Percentiles rank a stretch among this genome's conserved stretches.
phyloP scores from a whole-genome alignment of 2,329 filamentous ascomycete genomes.

The Sporothrix brasiliensis region DNA sequence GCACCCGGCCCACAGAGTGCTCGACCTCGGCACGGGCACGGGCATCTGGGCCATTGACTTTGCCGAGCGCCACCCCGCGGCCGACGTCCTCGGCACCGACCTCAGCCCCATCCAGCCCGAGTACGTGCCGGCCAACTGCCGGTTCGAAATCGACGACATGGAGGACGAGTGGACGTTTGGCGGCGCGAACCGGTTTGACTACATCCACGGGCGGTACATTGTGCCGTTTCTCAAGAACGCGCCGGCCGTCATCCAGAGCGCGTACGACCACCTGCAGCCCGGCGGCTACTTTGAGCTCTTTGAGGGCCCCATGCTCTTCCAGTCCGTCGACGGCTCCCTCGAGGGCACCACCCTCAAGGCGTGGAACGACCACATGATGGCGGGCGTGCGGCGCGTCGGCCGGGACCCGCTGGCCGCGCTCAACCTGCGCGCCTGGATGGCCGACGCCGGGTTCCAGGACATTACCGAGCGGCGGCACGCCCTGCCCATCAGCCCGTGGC shows the following conservation, averaged over 20 bases:
- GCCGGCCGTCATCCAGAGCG: slow-evolving; percentile 50
- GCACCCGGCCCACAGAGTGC: slow-evolving; percentile 20
- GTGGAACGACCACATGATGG: slow-evolving; percentile 39
- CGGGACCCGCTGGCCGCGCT: slow-evolving; percentile 32
- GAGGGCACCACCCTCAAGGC: slow-evolving; percentile 40
- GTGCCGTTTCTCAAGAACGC: slow-evolving; percentile 56
- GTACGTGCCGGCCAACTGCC: slow-evolving; percentile 56
- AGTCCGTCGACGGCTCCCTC: slow-evolving; percentile 40
- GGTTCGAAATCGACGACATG: slow-evolving; percentile 59
- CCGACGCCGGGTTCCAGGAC: slow-evolving; percentile 42
- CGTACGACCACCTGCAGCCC: slow-evolving; percentile 48
- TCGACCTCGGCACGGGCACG: slow-evolving; percentile 36
- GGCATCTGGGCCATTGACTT: slow-evolving; percentile 38
- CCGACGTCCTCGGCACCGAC: slow-evolving; percentile 50
- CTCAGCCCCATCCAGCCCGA: slow-evolving; percentile 54
- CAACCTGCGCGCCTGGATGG: slow-evolving; percentile 34
- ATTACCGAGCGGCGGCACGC: slow-evolving; percentile 41
- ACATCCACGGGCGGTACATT: slow-evolving; percentile 57
- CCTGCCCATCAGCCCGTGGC: slow-evolving; percentile 45
- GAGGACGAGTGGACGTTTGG: slow-evolving; percentile 54
- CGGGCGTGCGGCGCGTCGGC: slow-evolving; percentile 33
- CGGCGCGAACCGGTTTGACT: slow-evolving; percentile 54
- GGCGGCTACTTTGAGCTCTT: slow-evolving; percentile 49
- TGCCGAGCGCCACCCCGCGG: slow-evolving; percentile 40
- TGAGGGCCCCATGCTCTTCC: slow-evolving; percentile 39